A percentile compares a stretch with the other conserved stretches of the same genome.
These are phyloP conservation scores for Lichtheimia ramosa DNA, from an alignment of 371 early-diverging fungal genomes.

Conservation along the genomic window DNA sequence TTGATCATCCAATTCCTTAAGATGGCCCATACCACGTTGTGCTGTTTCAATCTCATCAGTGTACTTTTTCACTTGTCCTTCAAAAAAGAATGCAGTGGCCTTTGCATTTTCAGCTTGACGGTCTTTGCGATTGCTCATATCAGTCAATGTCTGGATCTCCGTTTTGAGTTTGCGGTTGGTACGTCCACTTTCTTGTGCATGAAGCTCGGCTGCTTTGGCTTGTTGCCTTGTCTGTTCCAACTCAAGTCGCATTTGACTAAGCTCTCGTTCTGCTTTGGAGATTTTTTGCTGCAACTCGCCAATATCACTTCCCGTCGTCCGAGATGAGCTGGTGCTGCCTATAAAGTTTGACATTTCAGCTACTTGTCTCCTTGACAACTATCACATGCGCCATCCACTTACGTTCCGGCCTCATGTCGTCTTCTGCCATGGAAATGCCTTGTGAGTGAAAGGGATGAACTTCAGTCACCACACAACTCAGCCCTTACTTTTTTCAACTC, in stretches of 20 bases:
- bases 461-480: not conserved
- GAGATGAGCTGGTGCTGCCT: conserved; percentile 15
- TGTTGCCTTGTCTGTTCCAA: conserved; percentile 46
- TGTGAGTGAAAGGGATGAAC: not conserved
- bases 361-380: not conserved
- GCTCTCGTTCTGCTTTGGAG: conserved; percentile 41
- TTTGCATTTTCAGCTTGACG: conserved; percentile 54
- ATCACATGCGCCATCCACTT: not conserved
- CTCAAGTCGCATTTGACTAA: conserved; percentile 32
- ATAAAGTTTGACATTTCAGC: not conserved
- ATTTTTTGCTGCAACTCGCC: conserved; percentile 51
- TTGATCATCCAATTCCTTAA: conserved; percentile 47
- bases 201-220: conserved; percentile 46
- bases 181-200: conserved; percentile 47
- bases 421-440: conserved; percentile 8
- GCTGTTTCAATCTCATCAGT: conserved; percentile 53
- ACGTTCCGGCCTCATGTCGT: conserved; percentile 9
- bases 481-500: conserved; percentile 2
- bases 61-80: conserved; percentile 53
- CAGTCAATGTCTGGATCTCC: conserved; percentile 51
- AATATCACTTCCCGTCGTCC: conserved; percentile 50
- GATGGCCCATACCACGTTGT: conserved; percentile 44
- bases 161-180: conserved; percentile 50
- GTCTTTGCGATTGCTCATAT: conserved; percentile 55
- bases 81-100: conserved; percentile 53